Evolutionary conservation across 306 rosid genomes (phyloP), one percentile per base, ranked within the genome.

Genomic region (Cicer cuneatum): DNA sequence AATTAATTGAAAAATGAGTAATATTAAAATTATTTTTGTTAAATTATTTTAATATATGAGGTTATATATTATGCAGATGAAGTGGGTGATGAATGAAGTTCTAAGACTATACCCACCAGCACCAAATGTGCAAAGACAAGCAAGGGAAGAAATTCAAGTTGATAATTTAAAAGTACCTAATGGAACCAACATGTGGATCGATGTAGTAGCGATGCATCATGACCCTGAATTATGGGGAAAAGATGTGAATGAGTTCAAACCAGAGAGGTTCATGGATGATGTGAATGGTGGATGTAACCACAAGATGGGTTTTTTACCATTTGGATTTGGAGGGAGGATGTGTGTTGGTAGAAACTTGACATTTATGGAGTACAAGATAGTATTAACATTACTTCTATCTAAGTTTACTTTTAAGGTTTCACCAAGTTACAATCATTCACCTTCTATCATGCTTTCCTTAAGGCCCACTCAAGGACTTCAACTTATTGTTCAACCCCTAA

Each of bases 241-340:
- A 0, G 97, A 94, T 6, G 98, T 76, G 10, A 85, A 94, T 10
- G 90, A 89, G 85, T 94, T 94, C 83, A 84, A 66, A 3, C 85
- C 81, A 46, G 85, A 81, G 66, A 81, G 85, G 66, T 81, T 81
- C 78, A 73, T 49, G 78, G 89, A 87, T n/a, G 86, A 84, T 79
- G 67, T 76, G 1, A 71, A 80, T 16, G 98, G 98, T 1, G 95
- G 97, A 0, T 94, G 98, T 86, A 85, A 75, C 21, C 91, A 91
- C 86, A 91, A 86, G 81, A 91, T 94, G 97, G 97, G 98, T 15
- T 89, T 75, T 65, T 67, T 94, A 81, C 96, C 97, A 0, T 94
- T 94, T 53, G 98, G 98, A 6, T 94, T 94, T 72, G 98, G 98
- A 81, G 98, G 97, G 24, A 87, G 98, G 21, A 89, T 91, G 96